Evolutionary conservation across 371 early-diverging fungal species (phyloP).

Genomic region (Dinochytrium kinnereticum): DNA sequence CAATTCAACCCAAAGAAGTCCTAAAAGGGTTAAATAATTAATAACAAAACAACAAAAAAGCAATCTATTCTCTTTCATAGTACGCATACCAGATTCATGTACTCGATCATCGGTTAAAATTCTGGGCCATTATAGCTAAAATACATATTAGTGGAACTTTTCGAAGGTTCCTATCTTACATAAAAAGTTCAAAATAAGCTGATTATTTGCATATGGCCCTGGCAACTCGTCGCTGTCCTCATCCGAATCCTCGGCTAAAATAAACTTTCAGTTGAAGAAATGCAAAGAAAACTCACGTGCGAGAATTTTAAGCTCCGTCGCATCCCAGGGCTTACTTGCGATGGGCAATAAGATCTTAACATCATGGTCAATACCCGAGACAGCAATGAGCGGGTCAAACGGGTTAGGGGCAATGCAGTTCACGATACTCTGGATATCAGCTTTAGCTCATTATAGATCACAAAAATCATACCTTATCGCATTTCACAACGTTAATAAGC

Average conservation of each 20-base stretch:
- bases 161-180: no score
- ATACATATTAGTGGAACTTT: no score
- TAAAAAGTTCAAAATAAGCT: neutral
- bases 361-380: slow-evolving; percentile 33
- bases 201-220: neutral
- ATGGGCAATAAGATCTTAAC: slow-evolving; percentile 27
- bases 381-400: slow-evolving; percentile 7
- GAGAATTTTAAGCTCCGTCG: neutral
- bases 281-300: neutral
- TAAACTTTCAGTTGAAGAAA: no score
- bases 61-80: no score
- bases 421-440: slow-evolving; percentile 17
- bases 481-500: slow-evolving; percentile 68
- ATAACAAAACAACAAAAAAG: no score
- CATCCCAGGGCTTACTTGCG: slow-evolving; percentile 13
- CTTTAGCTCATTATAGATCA: neutral
- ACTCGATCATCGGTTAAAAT: no score
- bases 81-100: no score
- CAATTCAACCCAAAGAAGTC: no score
- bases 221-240: neutral
- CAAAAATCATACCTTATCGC: slow-evolving; percentile 51
- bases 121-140: no score
- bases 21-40: no score
- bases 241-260: neutral
- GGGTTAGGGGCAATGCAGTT: slow-evolving; percentile 39